Conservation (phyloP, 1,284 basidiomycete genomes). For the Earliella scabrosa region DNA sequence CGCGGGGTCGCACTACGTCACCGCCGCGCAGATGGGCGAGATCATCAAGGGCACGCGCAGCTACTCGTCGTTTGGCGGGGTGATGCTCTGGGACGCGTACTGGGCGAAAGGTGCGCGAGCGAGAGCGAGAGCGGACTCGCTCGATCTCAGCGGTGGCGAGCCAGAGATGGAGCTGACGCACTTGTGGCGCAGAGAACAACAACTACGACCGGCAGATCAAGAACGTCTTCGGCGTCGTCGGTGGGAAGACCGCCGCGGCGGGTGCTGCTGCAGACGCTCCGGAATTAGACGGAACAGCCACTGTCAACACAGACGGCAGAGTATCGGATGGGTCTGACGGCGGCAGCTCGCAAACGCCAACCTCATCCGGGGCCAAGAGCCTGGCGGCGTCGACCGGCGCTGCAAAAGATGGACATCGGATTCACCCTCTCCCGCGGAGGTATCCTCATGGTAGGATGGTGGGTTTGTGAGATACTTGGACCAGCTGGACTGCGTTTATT, state of each 20-base stretch:
- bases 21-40: not conserved
- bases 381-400: too few species aligned
- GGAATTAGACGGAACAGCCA: not conserved
- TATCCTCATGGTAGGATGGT: too few species aligned
- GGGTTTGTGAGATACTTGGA: too few species aligned
- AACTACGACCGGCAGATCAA: not conserved
- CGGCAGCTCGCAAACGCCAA: too few species aligned
- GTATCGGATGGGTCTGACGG: too few species aligned
- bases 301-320: not conserved
- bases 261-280: not conserved
- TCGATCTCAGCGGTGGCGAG: too few species aligned
- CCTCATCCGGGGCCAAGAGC: too few species aligned
- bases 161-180: too few species aligned
- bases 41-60: not conserved
- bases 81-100: slow-evolving; percentile 72
- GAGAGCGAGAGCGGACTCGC: too few species aligned
- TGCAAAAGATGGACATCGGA: too few species aligned
- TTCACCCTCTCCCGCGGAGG: too few species aligned
- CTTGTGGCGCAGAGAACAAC: not conserved
- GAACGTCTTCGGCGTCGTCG: not conserved
- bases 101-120: slow-evolving; percentile 55
- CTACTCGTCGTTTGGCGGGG: slow-evolving; percentile 59
- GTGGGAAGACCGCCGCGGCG: not conserved
- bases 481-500: too few species aligned
- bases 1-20: not conserved